Base-by-base conservation (phyloP, 768 basidiomycete species). In the Tylopilus felleus region DNA sequence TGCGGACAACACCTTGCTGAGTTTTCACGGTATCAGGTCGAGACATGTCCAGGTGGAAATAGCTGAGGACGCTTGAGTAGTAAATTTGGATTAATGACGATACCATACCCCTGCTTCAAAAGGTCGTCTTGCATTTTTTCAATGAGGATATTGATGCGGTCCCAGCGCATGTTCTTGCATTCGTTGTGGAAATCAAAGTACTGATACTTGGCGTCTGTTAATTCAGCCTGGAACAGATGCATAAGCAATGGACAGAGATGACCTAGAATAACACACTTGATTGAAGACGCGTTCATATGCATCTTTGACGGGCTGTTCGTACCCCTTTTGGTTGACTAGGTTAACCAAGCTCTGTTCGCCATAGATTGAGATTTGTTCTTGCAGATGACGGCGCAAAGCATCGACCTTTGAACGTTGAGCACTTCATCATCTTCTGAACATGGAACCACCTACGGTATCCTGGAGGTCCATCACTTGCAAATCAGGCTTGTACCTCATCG, bases 141-240 rank as follows among this genome's bases (percentile, higher is more conserved):
- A 41, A 95, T 80, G 38, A 99, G 78, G 16, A 93, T 69, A 49
- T 82, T 82, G 58, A 99, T 91, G 43, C 94, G 83, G 67, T 99
- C 93, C 85, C 93, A 99, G 39, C 91, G 86, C 88, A 98, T 91
- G 46, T 89, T 79, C 66, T 84, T 89, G 77, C 95, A 98, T 70
- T 98, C 94, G 56, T 81, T 85, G 69, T 98, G 96, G 76, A 99
- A 99, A 66, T 99, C 97, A 63, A 98, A 99, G 74, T 98, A 97
- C 59, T 89, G 78, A 65, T 99, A 99, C 62, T 83, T 84, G 38
- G 90, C 85, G 29, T 84, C 77, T 5, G 85, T 77, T 31, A 88
- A 63, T 61, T 83, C 77, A 48, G 83, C 69, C 89, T 90, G 49
- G 13, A 60, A 41, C 4, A 55, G 12, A 44, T 25, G 1, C 23